Percentiles rank a stretch among this genome's conserved stretches.
Conservation (phyloP, 768 basidiomycete species). For the Termitomyces sp. region DNA sequence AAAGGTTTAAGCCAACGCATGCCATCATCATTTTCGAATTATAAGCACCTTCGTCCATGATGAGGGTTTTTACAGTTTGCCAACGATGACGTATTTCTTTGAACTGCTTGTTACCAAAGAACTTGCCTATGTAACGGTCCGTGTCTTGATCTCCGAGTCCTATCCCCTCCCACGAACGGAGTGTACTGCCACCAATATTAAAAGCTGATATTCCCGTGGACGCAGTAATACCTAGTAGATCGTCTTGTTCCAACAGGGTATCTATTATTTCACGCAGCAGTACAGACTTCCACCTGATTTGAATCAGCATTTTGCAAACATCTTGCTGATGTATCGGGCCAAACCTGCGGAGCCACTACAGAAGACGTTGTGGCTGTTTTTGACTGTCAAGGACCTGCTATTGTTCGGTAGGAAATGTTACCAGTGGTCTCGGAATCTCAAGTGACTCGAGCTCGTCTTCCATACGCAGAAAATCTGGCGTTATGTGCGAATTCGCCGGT, state of each 20-base stretch:
- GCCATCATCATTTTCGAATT: neutral
- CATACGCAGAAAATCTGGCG: neutral
- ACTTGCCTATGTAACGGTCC: conserved; percentile 51
- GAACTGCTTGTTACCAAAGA: conserved; percentile 38
- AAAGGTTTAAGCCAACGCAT: neutral
- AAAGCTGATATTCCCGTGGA: conserved; percentile 78
- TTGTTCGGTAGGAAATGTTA: conserved; percentile 53
- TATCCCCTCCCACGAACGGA: conserved; percentile 84
- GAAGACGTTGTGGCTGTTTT: conserved; percentile 64
- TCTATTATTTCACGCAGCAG: conserved; percentile 72
- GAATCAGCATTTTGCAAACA: neutral
- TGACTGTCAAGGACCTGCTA: conserved; percentile 47
- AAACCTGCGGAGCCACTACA: conserved; percentile 84
- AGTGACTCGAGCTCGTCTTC: neutral
- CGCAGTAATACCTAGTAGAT: conserved; percentile 65
- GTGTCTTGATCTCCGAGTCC: conserved; percentile 63
- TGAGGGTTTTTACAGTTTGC: conserved; percentile 58
- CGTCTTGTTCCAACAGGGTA: conserved; percentile 27
- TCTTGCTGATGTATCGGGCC: neutral
- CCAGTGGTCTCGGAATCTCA: conserved; percentile 1
- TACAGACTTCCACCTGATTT: conserved; percentile 73
- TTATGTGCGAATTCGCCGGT: neutral
- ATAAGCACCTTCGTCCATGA: conserved; percentile 80
- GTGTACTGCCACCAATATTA: conserved; percentile 80
- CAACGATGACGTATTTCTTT: conserved; percentile 52